Evolutionary conservation across 1,284 basidiomycete genomes (phyloP), one percentile per base, ranked within the genome.

Genomic region (Schizophyllum amplum): DNA sequence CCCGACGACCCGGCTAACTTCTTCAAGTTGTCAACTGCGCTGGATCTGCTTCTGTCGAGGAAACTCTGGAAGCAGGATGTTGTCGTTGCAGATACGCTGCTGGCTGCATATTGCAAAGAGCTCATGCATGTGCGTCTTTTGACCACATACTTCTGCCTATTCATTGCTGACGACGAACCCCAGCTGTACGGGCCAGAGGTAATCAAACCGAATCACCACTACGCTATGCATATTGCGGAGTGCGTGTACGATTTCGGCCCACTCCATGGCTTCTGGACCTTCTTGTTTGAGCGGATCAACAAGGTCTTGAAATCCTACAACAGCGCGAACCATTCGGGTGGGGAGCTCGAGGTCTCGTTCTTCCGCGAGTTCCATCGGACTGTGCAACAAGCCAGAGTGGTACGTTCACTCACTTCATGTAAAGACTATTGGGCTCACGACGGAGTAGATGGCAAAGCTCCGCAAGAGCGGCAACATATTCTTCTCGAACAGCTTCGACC

Each of bases 211-310:
- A 71, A 69, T 51, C 65, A 71, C 49, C 71, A 71, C 54, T 72
- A 68, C 24, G 63, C 67, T 0, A 69, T 63, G 0, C 67, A 72
- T 53, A 64, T 63, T 2, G 47, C 55, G 0, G 59, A 64, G 1
- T 67, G 53, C 48, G 56, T 69, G 1, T 61, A 59, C 0, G 62
- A 70, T 52, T 72, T 64, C 56, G 71, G 72, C 0, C 72, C 72
- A 0, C 46, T 74, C 0, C 65, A 67, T 20, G 67, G 61, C 5
- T 74, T 72, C 53, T 74, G 72, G 72, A 72, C 66, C 0, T 74
- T 74, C 50, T 54, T 74, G 1, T 72, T 72, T 56, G 72, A 74
- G 53, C 62, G 67, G 0, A 50, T 74, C 4, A 74, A 73, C 55
- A 72, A 72, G 47, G 63, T 74, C 1, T 63, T 74, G 24, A 74